Percentiles rank a stretch among this genome's conserved stretches.
Evolutionary conservation across 2,329 filamentous ascomycete genomes (phyloP).

Genomic region (Ceratocystis cacaofunesta): DNA sequence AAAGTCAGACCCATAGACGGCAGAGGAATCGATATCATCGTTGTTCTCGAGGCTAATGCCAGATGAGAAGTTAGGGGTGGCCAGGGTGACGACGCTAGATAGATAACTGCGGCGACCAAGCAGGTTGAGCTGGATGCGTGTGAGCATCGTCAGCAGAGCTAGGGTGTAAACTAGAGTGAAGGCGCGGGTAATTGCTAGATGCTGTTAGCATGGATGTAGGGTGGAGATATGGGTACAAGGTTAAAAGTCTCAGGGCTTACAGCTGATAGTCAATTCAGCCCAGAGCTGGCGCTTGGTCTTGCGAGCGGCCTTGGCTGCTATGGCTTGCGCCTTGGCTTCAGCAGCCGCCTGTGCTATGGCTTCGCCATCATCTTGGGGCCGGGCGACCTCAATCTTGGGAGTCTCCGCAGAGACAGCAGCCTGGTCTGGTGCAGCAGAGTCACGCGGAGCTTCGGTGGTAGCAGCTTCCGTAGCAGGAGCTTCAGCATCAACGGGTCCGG

Average conservation of each 20-base stretch:
- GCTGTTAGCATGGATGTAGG: constrained; percentile 14
- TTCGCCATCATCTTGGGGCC: constrained; percentile 28
- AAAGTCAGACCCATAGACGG: constrained; percentile 81
- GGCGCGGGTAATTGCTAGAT: constrained; percentile 67
- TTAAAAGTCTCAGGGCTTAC: constrained; percentile 36
- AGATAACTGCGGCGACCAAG: constrained; percentile 90
- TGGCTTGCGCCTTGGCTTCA: constrained; percentile 12
- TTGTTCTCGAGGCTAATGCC: constrained; percentile 85
- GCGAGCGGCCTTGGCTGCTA: constrained; percentile 27
- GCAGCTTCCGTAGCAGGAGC: neutral
- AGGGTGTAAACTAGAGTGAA: constrained; percentile 89
- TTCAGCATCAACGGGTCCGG: neutral
- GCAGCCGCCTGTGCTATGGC: constrained; percentile 9
- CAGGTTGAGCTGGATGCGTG: constrained; percentile 89
- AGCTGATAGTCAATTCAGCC: constrained; percentile 94
- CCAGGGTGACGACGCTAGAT: constrained; percentile 83
- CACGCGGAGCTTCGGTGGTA: neutral
- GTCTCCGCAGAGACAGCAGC: neutral
- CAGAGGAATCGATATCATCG: constrained; percentile 72
- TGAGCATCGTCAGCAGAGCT: constrained; percentile 77
- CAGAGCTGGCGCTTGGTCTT: constrained; percentile 88
- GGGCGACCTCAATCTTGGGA: constrained; percentile 19
- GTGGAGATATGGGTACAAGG: neutral
- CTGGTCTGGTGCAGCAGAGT: neutral
- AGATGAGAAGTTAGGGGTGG: constrained; percentile 56